Conservation (phyloP, 331 rosid species). For the Pyracantha coccinea region DNA sequence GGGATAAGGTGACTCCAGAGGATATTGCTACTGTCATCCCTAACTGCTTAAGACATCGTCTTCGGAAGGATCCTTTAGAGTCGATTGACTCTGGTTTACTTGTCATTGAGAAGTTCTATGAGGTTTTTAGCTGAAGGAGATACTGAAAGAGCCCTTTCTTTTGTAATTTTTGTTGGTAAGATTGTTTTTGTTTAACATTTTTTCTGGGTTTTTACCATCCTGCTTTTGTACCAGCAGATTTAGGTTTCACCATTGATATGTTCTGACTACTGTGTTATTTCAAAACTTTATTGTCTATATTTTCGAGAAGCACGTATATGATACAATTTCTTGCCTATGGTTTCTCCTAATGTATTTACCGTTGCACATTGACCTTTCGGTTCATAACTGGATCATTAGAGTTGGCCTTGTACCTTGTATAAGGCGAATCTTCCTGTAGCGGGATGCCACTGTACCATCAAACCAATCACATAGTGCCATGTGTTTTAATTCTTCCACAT, state of each 20-base stretch:
- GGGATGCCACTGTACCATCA: too few relatives aligned
- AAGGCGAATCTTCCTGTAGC: too few relatives aligned
- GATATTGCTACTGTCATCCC: conserved; percentile 95
- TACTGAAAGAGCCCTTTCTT: background rate
- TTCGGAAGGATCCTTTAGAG: conserved; percentile 92
- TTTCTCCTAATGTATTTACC: background rate
- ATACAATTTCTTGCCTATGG: background rate
- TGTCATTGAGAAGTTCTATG: conserved; percentile 81
- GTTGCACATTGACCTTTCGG: background rate
- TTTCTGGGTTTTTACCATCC: conserved; percentile 6
- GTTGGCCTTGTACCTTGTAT: too few relatives aligned
- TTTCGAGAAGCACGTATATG: background rate
- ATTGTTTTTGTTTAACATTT: conserved; percentile 14
- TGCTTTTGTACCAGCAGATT: conserved; percentile 14
- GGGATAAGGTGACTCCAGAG: conserved; percentile 59
- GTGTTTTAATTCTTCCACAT: too few relatives aligned
- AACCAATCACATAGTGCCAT: too few relatives aligned
- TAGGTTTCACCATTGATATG: background rate
- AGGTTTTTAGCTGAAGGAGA: conserved; percentile 59
- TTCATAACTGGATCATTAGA: too few relatives aligned
- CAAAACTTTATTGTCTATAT: background rate
- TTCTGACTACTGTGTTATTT: background rate
- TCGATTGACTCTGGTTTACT: conserved; percentile 92
- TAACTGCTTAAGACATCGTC: conserved; percentile 93
- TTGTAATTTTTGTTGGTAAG: conserved; percentile 20